Conservation (phyloP, 2,329 filamentous ascomycete species). For the Colletotrichum filicis region DNA sequence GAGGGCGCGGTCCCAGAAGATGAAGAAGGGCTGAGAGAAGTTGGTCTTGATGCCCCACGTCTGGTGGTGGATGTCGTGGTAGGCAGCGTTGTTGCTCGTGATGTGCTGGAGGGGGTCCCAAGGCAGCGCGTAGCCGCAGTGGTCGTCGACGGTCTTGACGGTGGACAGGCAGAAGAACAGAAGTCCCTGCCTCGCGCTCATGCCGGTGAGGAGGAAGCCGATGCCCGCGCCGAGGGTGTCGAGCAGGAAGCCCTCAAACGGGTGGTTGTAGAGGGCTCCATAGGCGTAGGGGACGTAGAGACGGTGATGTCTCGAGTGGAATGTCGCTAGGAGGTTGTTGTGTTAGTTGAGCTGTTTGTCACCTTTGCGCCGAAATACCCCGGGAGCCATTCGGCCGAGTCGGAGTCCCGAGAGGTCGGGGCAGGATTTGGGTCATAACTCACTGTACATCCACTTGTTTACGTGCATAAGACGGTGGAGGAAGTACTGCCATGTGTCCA, state of each 20-base stretch:
- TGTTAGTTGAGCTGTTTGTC: constrained; percentile 7
- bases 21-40: constrained; percentile 93
- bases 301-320: constrained; percentile 95
- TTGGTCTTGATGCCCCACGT: constrained; percentile 99
- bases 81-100: constrained; percentile 94
- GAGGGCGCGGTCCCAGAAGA: constrained; percentile 88
- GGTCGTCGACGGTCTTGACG: constrained; percentile 97
- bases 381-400: constrained; percentile 37
- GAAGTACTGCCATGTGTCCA: constrained; percentile 99
- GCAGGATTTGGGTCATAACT: constrained; percentile 60
- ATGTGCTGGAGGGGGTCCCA: constrained; percentile 94
- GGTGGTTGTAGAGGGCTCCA: constrained; percentile 96
- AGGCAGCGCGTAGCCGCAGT: constrained; percentile 95
- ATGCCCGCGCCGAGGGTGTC: constrained; percentile 90
- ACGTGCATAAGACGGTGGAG: constrained; percentile 96
- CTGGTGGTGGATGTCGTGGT: constrained; percentile 98
- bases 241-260: constrained; percentile 90
- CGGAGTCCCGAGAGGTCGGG: constrained; percentile 67
- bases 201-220: constrained; percentile 81
- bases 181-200: constrained; percentile 89
- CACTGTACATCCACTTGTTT: constrained; percentile 97
- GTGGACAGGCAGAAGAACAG: constrained; percentile 90
- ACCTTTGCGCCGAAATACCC: constrained; percentile 4
- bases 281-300: constrained; percentile 98
- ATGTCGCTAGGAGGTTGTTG: constrained; percentile 67